Evolutionary conservation across 78 protist species (phyloP), one percentile per base, ranked within the genome.

Genomic region (Creolimax fragrantissima): DNA sequence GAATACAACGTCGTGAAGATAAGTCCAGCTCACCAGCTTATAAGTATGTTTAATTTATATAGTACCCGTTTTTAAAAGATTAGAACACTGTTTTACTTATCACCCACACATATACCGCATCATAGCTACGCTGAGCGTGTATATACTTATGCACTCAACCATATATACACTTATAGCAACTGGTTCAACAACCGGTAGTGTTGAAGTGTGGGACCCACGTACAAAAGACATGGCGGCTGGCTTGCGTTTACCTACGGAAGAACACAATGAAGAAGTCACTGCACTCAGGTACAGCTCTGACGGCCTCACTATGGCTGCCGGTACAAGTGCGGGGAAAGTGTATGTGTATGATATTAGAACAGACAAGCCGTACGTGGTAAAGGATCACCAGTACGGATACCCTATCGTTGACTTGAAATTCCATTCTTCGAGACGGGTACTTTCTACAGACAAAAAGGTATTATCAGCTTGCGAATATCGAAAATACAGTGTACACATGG

Each of bases 331-430:
- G 6, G 99, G 99, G 7, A 89, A 84, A 17, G 95, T 96, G 3
- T 41, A 92, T 3, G 84, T 98, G 42, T 98, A 93, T 89, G 99
- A 98, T 89, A 3, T 98, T 17, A 97, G 99, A 35, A 3, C 92
- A 4, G 2, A 88, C 35, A 43, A 3, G n/a, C 98, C 98, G 43
- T 3, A 91, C 4, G 44, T 93, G 89, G 6, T 66, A 44, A 96
- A 97, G 90, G 97, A 97, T 92, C 99, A 98, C 81, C 96, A 94
- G 92, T 95, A 97, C 92, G 96, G 93, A 41, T 66, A 93, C 5
- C 98, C 98, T 2, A 92, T 97, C 36, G 4, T 3, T 6, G 41
- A 92, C 66, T 67, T 96, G 84, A 86, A 92, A 42, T 95, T 94
- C 94, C 97, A 96, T 81, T 17, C 44, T 24, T 37, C 86, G 5